Percentiles rank a stretch among this genome's conserved stretches.
Conservation (phyloP, 176 grass and related monocot species). For the Alopecurus myosuroides region DNA sequence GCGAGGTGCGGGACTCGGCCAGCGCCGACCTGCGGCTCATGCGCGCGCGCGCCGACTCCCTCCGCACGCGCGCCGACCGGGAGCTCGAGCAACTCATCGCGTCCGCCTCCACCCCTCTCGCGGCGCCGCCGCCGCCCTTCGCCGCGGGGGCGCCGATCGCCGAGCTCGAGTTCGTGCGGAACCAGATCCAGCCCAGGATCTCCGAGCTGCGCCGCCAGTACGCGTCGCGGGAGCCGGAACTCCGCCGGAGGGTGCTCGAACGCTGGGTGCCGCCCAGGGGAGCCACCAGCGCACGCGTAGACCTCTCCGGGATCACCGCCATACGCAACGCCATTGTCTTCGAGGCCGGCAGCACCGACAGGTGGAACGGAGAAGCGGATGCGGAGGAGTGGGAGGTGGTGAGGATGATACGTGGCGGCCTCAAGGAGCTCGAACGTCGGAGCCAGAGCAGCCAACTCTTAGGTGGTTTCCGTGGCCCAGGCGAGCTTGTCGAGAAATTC, state of each 20-base stretch:
- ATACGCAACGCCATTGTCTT: constrained; percentile 48
- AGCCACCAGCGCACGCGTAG: constrained; percentile 46
- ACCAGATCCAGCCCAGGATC: constrained; percentile 70
- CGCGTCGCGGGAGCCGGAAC: constrained; percentile 29
- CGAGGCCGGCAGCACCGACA: background rate
- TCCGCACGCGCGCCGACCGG: constrained; percentile 56
- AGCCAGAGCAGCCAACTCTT: constrained; percentile 53
- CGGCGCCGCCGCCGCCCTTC: constrained; percentile 11
- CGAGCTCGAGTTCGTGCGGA: constrained; percentile 75
- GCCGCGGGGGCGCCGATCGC: constrained; percentile 34
- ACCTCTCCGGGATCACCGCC: constrained; percentile 51
- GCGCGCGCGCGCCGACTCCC: constrained; percentile 42
- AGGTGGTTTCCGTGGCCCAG: constrained; percentile 43
- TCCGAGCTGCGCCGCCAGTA: constrained; percentile 40
- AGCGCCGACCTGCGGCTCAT: constrained; percentile 66
- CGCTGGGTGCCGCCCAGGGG: constrained; percentile 22
- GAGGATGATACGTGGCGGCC: constrained; percentile 51
- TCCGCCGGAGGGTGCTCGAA: constrained; percentile 35
- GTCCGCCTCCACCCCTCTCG: constrained; percentile 17
- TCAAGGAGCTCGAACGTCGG: constrained; percentile 69
- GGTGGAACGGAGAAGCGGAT: constrained; percentile 9
- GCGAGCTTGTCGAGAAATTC: constrained; percentile 75
- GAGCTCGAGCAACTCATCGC: constrained; percentile 58
- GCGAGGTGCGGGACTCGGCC: constrained; percentile 75
- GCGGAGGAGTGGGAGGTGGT: constrained; percentile 36